phyloP scores from a whole-genome alignment of 2,329 filamentous ascomycete species.

The Fusarium sp. region DNA sequence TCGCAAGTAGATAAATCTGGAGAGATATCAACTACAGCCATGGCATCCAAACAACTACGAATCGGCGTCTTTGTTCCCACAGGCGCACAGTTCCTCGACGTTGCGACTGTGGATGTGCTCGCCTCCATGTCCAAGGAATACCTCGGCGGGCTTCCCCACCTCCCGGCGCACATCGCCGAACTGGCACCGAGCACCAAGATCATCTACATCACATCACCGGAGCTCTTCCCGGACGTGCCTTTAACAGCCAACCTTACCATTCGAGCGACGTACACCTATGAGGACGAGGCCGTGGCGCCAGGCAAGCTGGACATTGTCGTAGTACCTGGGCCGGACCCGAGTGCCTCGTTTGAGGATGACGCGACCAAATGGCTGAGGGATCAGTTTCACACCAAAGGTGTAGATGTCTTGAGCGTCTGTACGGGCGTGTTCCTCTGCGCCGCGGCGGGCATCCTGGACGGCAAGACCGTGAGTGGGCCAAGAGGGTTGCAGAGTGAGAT shows the following conservation, averaged over 20 bases:
- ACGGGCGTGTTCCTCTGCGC: constrained; percentile 62
- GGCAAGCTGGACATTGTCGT: constrained; percentile 64
- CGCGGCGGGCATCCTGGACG: constrained; percentile 60
- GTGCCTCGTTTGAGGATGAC: constrained; percentile 44
- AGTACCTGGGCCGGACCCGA: constrained; percentile 63
- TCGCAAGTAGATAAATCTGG: background rate
- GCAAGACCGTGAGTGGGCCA: constrained; percentile 60
- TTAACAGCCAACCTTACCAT: constrained; percentile 56
- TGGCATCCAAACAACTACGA: constrained; percentile 46
- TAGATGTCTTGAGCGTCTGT: constrained; percentile 65
- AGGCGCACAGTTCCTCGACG: constrained; percentile 61
- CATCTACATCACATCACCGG: constrained; percentile 58
- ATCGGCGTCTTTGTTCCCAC: constrained; percentile 64
- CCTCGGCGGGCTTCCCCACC: constrained; percentile 45
- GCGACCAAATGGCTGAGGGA: constrained; percentile 56
- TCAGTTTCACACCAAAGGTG: constrained; percentile 53
- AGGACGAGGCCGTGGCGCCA: constrained; percentile 59
- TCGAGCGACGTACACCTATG: constrained; percentile 57
- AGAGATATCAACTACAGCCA: background rate
- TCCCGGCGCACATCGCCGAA: constrained; percentile 52
- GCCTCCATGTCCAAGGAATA: constrained; percentile 60
- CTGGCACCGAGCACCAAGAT: constrained; percentile 58
- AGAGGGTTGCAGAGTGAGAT: constrained; percentile 56
- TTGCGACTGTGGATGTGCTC: constrained; percentile 63
- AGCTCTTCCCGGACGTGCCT: constrained; percentile 50